Percentiles rank a stretch among this genome's conserved stretches.
phyloP scores from a whole-genome alignment of 75 land plant genomes.

The Pseudotsuga menziesii region DNA sequence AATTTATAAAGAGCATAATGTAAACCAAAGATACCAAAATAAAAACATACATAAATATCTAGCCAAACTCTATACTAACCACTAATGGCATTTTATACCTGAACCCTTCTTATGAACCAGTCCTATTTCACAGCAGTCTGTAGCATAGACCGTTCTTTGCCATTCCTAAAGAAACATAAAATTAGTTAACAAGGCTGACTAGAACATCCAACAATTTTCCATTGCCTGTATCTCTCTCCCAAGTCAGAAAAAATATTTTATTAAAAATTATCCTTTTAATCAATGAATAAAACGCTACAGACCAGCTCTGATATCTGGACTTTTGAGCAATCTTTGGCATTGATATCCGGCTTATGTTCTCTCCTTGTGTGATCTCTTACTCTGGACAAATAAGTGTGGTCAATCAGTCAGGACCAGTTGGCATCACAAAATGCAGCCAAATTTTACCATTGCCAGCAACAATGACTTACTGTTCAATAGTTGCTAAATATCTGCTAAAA shows the following conservation, averaged over 20 bases:
- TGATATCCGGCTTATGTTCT: conserved; percentile 21
- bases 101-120: conserved; percentile 57
- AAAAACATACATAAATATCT: neutral
- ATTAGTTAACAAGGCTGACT: neutral
- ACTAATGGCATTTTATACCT: conserved; percentile 32
- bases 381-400: conserved; percentile 9
- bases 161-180: conserved; percentile 56
- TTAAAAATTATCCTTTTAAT: neutral
- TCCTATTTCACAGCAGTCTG: conserved; percentile 92
- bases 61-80: neutral
- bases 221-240: neutral
- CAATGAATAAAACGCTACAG: conserved; percentile 8
- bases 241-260: neutral
- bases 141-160: conserved; percentile 70
- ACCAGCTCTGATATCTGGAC: conserved; percentile 61
- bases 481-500: neutral
- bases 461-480: too few relatives aligned
- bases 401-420: neutral
- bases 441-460: neutral
- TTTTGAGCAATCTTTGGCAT: conserved; percentile 18
- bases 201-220: neutral
- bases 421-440: neutral
- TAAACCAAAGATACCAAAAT: neutral
- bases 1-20: neutral
- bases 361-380: conserved; percentile 18